Conservation (phyloP, 768 basidiomycete species). For the Strobilomyces confusus region DNA sequence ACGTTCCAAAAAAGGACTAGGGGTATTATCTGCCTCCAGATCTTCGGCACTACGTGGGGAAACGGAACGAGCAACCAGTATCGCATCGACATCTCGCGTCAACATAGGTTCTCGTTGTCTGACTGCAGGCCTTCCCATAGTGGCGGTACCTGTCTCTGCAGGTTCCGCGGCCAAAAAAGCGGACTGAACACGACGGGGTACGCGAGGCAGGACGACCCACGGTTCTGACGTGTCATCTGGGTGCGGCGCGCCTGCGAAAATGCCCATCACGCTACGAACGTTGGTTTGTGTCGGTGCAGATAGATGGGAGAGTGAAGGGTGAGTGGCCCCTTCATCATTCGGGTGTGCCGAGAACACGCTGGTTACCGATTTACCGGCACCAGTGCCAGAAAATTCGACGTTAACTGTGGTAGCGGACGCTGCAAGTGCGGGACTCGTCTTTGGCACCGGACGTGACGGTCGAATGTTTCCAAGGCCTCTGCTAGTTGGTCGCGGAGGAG, state of each 20-base stretch:
- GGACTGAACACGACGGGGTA: conserved; percentile 31
- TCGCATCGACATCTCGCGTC: conserved; percentile 73
- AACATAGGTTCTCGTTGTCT: conserved; percentile 29
- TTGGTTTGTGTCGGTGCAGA: conserved; percentile 12
- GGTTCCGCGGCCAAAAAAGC: conserved; percentile 21
- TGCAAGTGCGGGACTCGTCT: conserved; percentile 78
- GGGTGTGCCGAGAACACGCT: conserved; percentile 36
- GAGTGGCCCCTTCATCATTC: conserved; percentile 12
- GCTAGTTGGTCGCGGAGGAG: conserved; percentile 26
- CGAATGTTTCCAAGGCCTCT: conserved; percentile 23
- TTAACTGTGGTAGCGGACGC: conserved; percentile 92
- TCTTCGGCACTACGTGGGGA: conserved; percentile 25
- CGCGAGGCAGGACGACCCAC: conserved; percentile 66
- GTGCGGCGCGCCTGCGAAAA: conserved; percentile 87
- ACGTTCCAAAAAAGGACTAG: conserved; percentile 58
- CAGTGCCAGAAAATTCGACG: conserved; percentile 87
- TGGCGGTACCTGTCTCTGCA: conserved; percentile 6
- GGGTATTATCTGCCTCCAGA: conserved; percentile 39
- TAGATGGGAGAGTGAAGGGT: conserved; percentile 12
- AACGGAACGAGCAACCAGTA: conserved; percentile 53
- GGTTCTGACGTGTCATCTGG: conserved; percentile 46
- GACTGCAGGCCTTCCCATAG: conserved; percentile 16
- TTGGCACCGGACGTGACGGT: conserved; percentile 60
- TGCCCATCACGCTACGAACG: conserved; percentile 60
- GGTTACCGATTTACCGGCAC: conserved; percentile 53